Percentiles rank a stretch among this genome's conserved stretches.
These are phyloP conservation scores for Metrosideros polymorpha DNA, from an alignment of 441 rosid genomes.

Conservation along the genomic window DNA sequence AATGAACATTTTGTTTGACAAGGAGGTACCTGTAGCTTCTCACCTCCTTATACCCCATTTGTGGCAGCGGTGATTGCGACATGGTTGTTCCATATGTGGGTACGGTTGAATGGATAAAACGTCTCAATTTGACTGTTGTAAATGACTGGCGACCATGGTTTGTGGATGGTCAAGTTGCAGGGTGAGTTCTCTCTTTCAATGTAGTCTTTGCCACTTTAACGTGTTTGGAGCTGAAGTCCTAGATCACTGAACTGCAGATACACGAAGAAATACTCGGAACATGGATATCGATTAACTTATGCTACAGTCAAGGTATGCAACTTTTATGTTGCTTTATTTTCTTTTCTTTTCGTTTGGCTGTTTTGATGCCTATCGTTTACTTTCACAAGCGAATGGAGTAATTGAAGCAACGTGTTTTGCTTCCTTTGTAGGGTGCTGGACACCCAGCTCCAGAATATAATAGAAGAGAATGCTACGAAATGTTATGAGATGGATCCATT, in stretches of 20 bases:
- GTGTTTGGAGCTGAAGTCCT: background rate
- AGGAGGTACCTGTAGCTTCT: background rate
- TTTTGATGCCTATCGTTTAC: background rate
- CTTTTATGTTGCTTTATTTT: background rate
- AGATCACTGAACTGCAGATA: background rate
- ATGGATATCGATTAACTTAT: conserved; percentile 9
- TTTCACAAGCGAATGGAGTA: background rate
- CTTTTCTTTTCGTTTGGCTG: background rate
- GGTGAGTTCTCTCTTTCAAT: background rate
- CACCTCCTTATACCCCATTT: background rate
- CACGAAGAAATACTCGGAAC: background rate
- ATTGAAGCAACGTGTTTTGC: background rate
- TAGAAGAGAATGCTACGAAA: conserved; percentile 11
- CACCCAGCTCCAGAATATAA: conserved; percentile 15
- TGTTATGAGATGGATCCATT: conserved; percentile 14
- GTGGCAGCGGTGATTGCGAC: conserved; percentile 4
- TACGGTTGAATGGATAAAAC: conserved; percentile 6
- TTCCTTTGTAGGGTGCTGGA: conserved; percentile 11
- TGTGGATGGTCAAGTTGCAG: conserved; percentile 18
- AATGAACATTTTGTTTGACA: background rate
- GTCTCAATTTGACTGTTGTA: conserved; percentile 1
- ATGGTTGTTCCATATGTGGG: conserved; percentile 12
- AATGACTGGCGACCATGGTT: conserved; percentile 23
- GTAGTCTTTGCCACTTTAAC: background rate
- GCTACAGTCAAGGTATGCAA: conserved; percentile 17